Conservation (phyloP, 75 land plant genomes). For the Pinus tabuliformis region DNA sequence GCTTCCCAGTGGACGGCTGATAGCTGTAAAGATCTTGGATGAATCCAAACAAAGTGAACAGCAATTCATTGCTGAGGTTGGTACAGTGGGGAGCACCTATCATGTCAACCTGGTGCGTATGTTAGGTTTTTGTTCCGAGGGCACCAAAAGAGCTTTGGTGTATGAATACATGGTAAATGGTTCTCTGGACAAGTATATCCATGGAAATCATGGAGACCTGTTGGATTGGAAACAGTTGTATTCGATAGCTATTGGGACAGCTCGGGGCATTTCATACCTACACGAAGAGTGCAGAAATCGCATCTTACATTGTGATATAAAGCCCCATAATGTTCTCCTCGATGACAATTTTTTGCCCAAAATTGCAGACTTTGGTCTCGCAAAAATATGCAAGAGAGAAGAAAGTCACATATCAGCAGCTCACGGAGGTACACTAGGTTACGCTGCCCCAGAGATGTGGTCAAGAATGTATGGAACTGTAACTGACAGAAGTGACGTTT, state of each 20-base stretch:
- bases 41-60: slow-evolving; percentile 17
- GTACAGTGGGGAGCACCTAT: slow-evolving; percentile 21
- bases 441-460: slow-evolving; percentile 4
- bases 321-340: slow-evolving; percentile 6
- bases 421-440: neutral
- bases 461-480: neutral
- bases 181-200: slow-evolving; percentile 31
- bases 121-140: slow-evolving; percentile 37
- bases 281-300: neutral
- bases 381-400: neutral
- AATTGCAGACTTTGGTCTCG: slow-evolving; percentile 4
- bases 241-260: neutral
- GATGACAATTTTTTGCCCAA: slow-evolving; percentile 2
- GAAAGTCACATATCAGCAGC: neutral
- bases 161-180: slow-evolving; percentile 53
- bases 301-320: slow-evolving; percentile 10
- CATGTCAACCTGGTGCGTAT: slow-evolving; percentile 45
- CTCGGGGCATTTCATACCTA: neutral
- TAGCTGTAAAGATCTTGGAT: slow-evolving; percentile 43
- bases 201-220: neutral
- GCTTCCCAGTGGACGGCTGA: neutral
- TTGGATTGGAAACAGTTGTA: neutral
- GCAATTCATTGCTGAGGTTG: slow-evolving; percentile 36
- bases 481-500: slow-evolving; percentile 1
- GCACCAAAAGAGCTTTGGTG: slow-evolving; percentile 25